These are phyloP conservation scores for Fusarium abutilonis DNA, from an alignment of 2,329 filamentous ascomycete species.

Conservation along the genomic window DNA sequence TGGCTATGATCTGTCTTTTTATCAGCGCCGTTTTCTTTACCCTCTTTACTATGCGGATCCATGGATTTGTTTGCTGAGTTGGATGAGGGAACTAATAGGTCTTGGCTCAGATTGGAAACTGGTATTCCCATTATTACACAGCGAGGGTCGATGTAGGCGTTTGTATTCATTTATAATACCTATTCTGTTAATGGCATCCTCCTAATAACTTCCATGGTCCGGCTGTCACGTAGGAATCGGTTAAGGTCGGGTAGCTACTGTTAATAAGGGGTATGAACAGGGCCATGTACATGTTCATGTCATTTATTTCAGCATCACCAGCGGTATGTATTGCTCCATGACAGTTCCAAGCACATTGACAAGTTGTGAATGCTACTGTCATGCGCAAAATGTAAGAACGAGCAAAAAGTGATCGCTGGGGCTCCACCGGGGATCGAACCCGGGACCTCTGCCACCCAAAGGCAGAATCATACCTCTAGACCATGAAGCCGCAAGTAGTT, in stretches of 20 bases:
- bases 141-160: neutral
- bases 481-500: constrained; percentile 24
- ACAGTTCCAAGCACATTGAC: too few relatives aligned
- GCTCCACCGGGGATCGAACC: constrained; percentile 56
- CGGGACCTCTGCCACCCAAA: constrained; percentile 53
- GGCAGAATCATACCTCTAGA: constrained; percentile 38
- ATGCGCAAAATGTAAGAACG: neutral
- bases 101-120: neutral
- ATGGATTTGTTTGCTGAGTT: neutral
- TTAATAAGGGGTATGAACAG: too few relatives aligned
- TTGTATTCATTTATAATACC: constrained; percentile 17
- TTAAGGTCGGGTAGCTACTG: too few relatives aligned
- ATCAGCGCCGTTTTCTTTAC: neutral
- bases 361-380: too few relatives aligned
- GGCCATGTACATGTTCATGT: too few relatives aligned
- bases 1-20: neutral
- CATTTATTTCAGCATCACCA: too few relatives aligned
- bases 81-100: neutral
- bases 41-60: neutral
- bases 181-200: too few relatives aligned
- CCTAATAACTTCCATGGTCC: too few relatives aligned
- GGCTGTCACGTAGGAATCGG: too few relatives aligned
- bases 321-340: too few relatives aligned
- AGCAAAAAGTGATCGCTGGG: neutral
- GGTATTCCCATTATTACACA: neutral